phyloP scores from a whole-genome alignment of 1,284 basidiomycete genomes.

The Apiotrichum siamense region DNA sequence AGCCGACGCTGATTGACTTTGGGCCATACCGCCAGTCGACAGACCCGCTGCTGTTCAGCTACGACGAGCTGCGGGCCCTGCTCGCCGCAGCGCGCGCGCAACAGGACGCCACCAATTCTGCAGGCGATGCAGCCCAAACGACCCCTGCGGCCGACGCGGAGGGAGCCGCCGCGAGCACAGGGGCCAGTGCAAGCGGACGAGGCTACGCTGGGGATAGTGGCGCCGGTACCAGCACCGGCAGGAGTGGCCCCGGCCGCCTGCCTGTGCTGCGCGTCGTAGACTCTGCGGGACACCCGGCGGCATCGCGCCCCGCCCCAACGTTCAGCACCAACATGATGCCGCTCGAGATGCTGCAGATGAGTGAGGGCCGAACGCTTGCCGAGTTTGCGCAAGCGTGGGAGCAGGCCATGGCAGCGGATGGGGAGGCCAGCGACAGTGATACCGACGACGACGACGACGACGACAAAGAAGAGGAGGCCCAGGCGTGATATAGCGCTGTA shows the following conservation, averaged over 20 bases:
- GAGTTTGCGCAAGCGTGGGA: slow-evolving; percentile 57
- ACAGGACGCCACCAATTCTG: not conserved
- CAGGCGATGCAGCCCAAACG: not conserved
- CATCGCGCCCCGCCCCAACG: slow-evolving; percentile 60
- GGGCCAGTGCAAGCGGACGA: too few relatives aligned
- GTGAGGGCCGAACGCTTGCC: slow-evolving; percentile 63
- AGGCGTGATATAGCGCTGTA: too few relatives aligned
- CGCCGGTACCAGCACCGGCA: not conserved
- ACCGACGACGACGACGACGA: not conserved
- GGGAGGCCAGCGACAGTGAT: not conserved
- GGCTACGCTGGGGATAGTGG: too few relatives aligned
- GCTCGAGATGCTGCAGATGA: slow-evolving; percentile 72
- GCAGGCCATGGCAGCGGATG: slow-evolving; percentile 17
- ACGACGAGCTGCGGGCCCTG: slow-evolving; percentile 60
- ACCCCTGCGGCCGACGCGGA: not conserved
- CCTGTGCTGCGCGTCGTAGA: slow-evolving; percentile 66
- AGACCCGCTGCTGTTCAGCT: slow-evolving; percentile 79
- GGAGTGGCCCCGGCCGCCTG: slow-evolving; percentile 17
- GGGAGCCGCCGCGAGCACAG: not conserved
- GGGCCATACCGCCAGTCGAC: slow-evolving; percentile 81
- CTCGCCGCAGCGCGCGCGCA: slow-evolving; percentile 1
- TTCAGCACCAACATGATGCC: slow-evolving; percentile 90
- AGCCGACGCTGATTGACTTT: slow-evolving; percentile 79
- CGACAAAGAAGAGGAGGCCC: not conserved
- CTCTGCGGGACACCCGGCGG: slow-evolving; percentile 62